Evolutionary conservation across 805 yeast genomes (phyloP).

Genomic region (Millerago galiae): DNA sequence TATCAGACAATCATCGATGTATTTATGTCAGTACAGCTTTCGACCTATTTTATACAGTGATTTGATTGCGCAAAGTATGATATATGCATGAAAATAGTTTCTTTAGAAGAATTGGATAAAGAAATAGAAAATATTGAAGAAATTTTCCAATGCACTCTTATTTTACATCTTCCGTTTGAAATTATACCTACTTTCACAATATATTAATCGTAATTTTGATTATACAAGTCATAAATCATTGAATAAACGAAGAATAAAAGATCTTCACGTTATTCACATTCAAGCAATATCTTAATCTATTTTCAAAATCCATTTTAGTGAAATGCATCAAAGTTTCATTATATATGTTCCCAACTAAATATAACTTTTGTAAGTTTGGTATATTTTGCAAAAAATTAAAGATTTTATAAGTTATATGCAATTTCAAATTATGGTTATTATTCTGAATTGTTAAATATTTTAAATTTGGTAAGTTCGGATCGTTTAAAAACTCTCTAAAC

Average conservation of each 20-base stretch:
- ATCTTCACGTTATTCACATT: constrained; percentile 27
- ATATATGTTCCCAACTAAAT: constrained; percentile 27
- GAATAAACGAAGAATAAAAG: constrained; percentile 28
- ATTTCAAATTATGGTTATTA: constrained; percentile 18
- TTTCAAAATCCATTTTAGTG: constrained; percentile 23
- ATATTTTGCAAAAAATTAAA: constrained; percentile 27
- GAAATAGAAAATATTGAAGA: too few relatives aligned
- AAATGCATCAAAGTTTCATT: constrained; percentile 28
- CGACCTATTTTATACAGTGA: too few relatives aligned
- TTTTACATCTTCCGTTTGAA: too few relatives aligned
- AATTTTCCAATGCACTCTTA: too few relatives aligned
- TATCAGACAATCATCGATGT: too few relatives aligned
- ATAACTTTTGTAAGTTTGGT: constrained; percentile 25
- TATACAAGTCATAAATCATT: constrained; percentile 2
- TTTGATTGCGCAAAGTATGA: too few relatives aligned
- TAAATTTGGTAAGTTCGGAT: constrained; percentile 23
- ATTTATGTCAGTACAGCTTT: too few relatives aligned
- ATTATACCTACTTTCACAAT: too few relatives aligned
- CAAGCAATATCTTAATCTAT: constrained; percentile 22
- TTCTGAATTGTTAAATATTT: constrained; percentile 25
- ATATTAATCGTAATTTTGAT: too few relatives aligned
- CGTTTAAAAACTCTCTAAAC: constrained; percentile 25
- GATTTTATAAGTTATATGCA: constrained; percentile 27
- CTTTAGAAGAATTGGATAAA: too few relatives aligned
- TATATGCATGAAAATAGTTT: too few relatives aligned